phyloP scores from a whole-genome alignment of 192 early-diverging fungal genomes.

The Backusella circina region DNA sequence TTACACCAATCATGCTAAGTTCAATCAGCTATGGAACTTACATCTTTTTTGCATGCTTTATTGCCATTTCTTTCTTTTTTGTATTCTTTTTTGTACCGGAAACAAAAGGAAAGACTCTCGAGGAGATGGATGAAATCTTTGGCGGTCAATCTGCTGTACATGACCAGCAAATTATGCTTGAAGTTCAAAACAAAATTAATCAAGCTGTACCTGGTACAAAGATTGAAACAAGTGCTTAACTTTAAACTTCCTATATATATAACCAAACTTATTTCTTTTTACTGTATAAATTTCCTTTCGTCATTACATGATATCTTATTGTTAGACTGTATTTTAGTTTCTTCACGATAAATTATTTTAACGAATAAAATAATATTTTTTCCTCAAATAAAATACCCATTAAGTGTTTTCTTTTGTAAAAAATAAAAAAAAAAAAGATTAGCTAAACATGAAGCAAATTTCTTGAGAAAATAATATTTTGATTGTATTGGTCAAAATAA shows the following conservation, averaged over 20 bases:
- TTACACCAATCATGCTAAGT: constrained; percentile 62
- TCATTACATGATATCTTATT: neutral
- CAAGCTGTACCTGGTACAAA: neutral
- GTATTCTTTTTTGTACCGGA: constrained; percentile 64
- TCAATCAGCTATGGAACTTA: constrained; percentile 48
- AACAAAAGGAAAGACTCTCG: constrained; percentile 56
- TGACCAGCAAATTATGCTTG: constrained; percentile 21
- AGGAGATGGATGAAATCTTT: constrained; percentile 79
- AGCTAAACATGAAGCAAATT: too few relatives aligned
- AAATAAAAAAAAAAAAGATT: too few relatives aligned
- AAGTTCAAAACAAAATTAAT: constrained; percentile 11
- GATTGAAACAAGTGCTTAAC: neutral
- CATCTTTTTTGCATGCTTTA: constrained; percentile 58
- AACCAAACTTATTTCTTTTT: neutral
- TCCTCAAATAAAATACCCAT: neutral
- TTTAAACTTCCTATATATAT: neutral
- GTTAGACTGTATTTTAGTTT: neutral
- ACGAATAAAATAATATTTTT: neutral
- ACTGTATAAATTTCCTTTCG: neutral
- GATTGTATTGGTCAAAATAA: too few relatives aligned
- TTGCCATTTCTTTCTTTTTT: constrained; percentile 43
- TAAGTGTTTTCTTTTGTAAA: too few relatives aligned
- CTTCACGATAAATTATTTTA: neutral
- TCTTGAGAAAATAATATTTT: too few relatives aligned
- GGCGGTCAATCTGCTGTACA: constrained; percentile 24